A percentile compares a stretch with the other conserved stretches of the same genome.
Evolutionary conservation across 768 basidiomycete species (phyloP).

Genomic region (Fomitopsis serialis): DNA sequence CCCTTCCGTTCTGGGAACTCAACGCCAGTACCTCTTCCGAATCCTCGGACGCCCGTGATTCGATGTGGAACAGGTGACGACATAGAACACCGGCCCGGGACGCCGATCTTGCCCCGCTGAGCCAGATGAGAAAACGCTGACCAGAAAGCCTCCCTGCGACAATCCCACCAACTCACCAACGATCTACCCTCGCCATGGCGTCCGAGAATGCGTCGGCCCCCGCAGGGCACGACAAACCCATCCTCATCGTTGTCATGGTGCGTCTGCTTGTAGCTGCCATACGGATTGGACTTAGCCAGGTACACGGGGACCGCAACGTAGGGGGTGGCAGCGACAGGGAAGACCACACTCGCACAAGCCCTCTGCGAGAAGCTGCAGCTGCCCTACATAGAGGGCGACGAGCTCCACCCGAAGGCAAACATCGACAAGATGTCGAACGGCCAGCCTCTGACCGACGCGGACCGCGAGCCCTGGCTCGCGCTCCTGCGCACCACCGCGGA

Average conservation of each 20-base stretch:
- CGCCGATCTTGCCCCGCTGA: too few species aligned
- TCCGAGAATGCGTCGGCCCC: not conserved
- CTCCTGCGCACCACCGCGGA: constrained; percentile 64
- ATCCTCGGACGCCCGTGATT: too few species aligned
- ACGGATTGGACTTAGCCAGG: not conserved
- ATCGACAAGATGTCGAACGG: constrained; percentile 85
- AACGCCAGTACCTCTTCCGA: too few species aligned
- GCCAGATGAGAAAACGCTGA: too few species aligned
- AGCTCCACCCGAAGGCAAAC: constrained; percentile 76
- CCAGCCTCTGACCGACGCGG: constrained; percentile 69
- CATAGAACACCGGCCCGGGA: too few species aligned
- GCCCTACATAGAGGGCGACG: constrained; percentile 87
- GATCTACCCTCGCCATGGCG: not conserved
- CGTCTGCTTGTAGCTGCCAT: constrained; percentile 11
- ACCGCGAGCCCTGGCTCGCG: constrained; percentile 84
- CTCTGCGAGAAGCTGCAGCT: constrained; percentile 38
- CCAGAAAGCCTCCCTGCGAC: too few species aligned
- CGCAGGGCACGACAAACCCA: constrained; percentile 6
- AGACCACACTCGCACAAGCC: constrained; percentile 23
- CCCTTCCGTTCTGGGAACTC: too few species aligned
- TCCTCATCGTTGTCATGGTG: constrained; percentile 50
- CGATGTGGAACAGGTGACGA: too few species aligned
- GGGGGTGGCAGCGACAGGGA: constrained; percentile 26
- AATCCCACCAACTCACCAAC: too few species aligned
- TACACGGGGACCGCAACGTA: not conserved